Conservation (phyloP, 352 stramenopile genomes). For the Elongisporangium prolatum region DNA sequence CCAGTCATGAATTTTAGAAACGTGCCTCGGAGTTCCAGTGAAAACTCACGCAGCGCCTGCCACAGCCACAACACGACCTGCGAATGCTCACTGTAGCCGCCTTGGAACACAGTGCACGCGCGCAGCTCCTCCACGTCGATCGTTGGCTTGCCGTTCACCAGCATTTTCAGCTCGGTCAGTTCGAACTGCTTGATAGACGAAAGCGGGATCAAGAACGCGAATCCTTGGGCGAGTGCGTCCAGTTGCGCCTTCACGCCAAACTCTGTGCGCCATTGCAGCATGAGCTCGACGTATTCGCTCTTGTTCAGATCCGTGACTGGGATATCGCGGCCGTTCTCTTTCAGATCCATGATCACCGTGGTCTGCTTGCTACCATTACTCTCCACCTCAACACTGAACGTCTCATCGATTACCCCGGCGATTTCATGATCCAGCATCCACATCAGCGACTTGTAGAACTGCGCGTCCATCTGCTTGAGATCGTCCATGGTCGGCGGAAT, state of each 20-base stretch:
- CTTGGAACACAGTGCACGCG: slow-evolving; percentile 75
- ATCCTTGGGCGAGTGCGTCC: slow-evolving; percentile 46
- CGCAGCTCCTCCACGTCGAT: slow-evolving; percentile 86
- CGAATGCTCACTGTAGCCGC: slow-evolving; percentile 70
- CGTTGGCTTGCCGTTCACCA: slow-evolving; percentile 46
- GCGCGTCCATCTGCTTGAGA: slow-evolving; percentile 66
- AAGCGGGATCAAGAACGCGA: slow-evolving; percentile 45
- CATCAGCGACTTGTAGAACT: slow-evolving; percentile 72
- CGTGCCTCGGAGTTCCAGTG: slow-evolving; percentile 41
- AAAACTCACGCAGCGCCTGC: slow-evolving; percentile 72
- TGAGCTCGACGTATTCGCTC: slow-evolving; percentile 57
- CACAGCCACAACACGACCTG: slow-evolving; percentile 83
- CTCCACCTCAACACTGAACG: slow-evolving; percentile 72
- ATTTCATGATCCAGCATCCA: slow-evolving; percentile 89
- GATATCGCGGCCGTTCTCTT: slow-evolving; percentile 57
- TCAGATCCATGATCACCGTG: slow-evolving; percentile 37
- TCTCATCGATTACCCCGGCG: slow-evolving; percentile 74
- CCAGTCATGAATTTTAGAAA: slow-evolving; percentile 87
- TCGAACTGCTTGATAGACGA: slow-evolving; percentile 44
- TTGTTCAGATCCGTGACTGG: slow-evolving; percentile 78
- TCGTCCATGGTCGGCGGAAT: slow-evolving; percentile 42
- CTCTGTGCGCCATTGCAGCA: slow-evolving; percentile 58
- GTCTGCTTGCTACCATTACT: slow-evolving; percentile 8
- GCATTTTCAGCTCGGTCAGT: slow-evolving; percentile 30
- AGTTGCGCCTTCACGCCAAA: slow-evolving; percentile 51